Evolutionary conservation across 495 filamentous ascomycete species (phyloP).

Genomic region (Lepraria neglecta): DNA sequence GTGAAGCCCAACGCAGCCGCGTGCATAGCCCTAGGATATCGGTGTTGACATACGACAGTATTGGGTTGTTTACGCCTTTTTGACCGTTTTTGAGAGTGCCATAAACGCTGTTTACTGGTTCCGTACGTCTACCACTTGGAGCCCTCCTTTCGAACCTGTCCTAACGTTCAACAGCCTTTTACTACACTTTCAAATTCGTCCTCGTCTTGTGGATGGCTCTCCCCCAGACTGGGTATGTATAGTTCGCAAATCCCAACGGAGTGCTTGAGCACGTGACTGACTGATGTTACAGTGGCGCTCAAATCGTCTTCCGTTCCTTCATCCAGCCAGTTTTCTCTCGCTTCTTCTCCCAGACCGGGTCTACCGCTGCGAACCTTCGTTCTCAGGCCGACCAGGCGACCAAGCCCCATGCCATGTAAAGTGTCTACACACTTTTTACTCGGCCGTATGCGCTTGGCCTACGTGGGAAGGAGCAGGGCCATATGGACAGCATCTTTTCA

Average conservation of each 20-base stretch:
- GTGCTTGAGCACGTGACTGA: neutral
- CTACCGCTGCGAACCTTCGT: constrained; percentile 81
- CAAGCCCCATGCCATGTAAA: constrained; percentile 40
- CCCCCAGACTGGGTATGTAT: constrained; percentile 80
- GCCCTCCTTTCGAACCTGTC: neutral
- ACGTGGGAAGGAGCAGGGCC: neutral
- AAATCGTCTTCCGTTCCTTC: constrained; percentile 94
- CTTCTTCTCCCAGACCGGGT: constrained; percentile 69
- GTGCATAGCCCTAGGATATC: neutral
- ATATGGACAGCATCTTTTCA: neutral
- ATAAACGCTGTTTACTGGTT: constrained; percentile 98
- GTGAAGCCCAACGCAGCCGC: constrained; percentile 26
- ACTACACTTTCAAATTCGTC: constrained; percentile 99
- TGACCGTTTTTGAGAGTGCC: constrained; percentile 88
- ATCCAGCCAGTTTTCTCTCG: constrained; percentile 83
- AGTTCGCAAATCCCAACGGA: neutral
- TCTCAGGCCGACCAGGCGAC: constrained; percentile 76
- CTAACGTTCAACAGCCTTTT: constrained; percentile 61
- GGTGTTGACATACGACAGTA: constrained; percentile 51
- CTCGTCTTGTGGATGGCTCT: constrained; percentile 96
- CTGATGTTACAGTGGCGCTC: constrained; percentile 65
- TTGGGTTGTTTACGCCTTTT: constrained; percentile 93
- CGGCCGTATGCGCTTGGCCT: neutral
- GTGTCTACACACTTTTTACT: neutral
- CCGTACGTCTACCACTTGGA: constrained; percentile 46